Evolutionary conservation across 2,329 filamentous ascomycete genomes (phyloP), one percentile per base, ranked within the genome.

Genomic region (Venturiaceae sp.): DNA sequence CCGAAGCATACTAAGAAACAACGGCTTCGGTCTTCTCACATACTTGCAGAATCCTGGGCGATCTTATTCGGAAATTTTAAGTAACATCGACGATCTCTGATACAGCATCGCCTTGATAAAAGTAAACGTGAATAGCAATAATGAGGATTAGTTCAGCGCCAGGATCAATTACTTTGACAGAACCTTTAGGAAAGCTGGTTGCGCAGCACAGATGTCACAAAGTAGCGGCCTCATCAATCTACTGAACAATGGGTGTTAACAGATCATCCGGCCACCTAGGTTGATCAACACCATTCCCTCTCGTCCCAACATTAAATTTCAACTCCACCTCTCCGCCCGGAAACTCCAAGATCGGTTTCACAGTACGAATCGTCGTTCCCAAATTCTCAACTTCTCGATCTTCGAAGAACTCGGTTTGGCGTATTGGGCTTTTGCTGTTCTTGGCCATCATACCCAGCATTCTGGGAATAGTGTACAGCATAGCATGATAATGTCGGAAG

Each of bases 401-500:
- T 64, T 79, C 74, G 59, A 83, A 82, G 66, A 80, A 83, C 0
- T 69, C 67, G 0, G 75, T 71, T 4, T 75, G 71, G 58, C 83
- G 76, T 1, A 82, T 61, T 0, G 67, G 67, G 5, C 68, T 60
- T 0, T 62, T 68, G 16, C 70, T 71, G 57, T 78, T 68, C 54
- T 74, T 63, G 21, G 68, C 58, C 26, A 79, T 63, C 66, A 75
- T 68, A 19, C 69, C 68, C 41, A 78, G 55, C 61, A 75, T 74
- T 3, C 65, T 66, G 7, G 75, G 75, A 5, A 78, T 58, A 1
- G 66, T 68, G 52, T 76, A 71, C 1, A 59, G 60, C 76, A 81
- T 80, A 32, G 72, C 69, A 61, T 82, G 73, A 63, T 78, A 76
- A 63, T 81, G 75, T 11, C 78, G 73, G 68, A 80, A 83, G 1